A percentile compares a stretch with the other conserved stretches of the same genome.
phyloP scores from a whole-genome alignment of 2,329 filamentous ascomycete genomes.

The Metarhizium guizhouense region DNA sequence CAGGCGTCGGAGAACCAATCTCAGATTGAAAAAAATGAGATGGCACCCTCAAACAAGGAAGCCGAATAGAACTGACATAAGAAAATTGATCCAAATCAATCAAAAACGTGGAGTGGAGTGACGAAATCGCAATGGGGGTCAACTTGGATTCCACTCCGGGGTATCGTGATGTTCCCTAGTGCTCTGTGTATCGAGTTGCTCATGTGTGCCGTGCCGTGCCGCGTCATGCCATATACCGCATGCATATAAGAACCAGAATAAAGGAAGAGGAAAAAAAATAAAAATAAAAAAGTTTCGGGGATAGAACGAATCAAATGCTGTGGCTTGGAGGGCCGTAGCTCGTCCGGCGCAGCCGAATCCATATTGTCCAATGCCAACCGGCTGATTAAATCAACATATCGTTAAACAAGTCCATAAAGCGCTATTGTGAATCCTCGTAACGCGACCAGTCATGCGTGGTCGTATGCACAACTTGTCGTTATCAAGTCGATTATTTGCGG shows the following conservation, averaged over 20 bases:
- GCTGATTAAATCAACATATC: neutral
- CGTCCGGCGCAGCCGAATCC: slow-evolving; percentile 6
- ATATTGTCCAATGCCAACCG: slow-evolving; percentile 1
- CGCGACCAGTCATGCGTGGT: neutral
- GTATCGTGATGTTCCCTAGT: slow-evolving; percentile 28
- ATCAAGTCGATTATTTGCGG: neutral
- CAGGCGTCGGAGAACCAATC: neutral
- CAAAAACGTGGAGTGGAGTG: slow-evolving; percentile 28
- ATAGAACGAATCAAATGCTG: neutral
- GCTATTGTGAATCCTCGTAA: neutral
- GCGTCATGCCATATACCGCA: slow-evolving; percentile 2
- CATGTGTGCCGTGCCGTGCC: slow-evolving; percentile 21
- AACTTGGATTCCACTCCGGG: slow-evolving; percentile 28
- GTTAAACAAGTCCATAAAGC: neutral
- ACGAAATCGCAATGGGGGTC: slow-evolving; percentile 21
- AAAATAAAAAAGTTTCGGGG: neutral
- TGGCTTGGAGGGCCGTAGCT: neutral
- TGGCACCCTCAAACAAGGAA: neutral
- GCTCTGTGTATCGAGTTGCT: slow-evolving; percentile 24
- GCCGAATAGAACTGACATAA: neutral
- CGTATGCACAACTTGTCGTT: neutral
- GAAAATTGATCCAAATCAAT: slow-evolving; percentile 6
- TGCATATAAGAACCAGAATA: slow-evolving; percentile 5
- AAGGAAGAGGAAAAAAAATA: neutral
- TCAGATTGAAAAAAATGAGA: neutral